Evolutionary conservation across 139 green algal species (phyloP).

Genomic region (Ulvella scutata): DNA sequence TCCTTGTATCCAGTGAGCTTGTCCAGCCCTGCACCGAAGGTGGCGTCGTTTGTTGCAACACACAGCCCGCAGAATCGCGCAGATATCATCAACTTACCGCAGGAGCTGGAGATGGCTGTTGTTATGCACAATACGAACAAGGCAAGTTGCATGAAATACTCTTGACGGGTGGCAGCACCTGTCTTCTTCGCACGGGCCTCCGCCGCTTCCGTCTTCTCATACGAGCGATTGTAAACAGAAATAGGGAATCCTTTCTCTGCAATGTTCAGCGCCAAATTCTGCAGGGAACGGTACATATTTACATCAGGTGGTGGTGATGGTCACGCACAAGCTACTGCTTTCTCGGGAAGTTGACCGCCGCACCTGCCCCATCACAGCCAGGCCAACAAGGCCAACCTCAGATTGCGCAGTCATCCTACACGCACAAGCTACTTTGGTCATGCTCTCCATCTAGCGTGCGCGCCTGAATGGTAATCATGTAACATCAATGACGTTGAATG

Average conservation of each 20-base stretch:
- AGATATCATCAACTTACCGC: no score
- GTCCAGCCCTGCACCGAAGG: conserved; percentile 49
- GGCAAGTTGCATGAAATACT: no score
- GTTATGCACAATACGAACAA: no score
- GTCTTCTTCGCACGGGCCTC: conserved; percentile 85
- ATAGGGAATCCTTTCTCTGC: conserved; percentile 96
- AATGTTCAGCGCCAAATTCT: conserved; percentile 98
- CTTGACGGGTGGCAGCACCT: no score
- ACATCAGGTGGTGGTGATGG: background rate
- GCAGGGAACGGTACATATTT: conserved; percentile 8
- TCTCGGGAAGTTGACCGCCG: background rate
- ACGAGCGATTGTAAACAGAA: conserved; percentile 88
- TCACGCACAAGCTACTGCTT: background rate
- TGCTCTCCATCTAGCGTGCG: no score
- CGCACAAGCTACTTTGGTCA: no score
- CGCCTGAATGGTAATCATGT: no score
- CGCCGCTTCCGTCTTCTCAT: conserved; percentile 85
- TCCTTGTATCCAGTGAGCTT: conserved; percentile 81
- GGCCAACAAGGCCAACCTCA: conserved; percentile 79
- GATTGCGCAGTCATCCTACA: conserved; percentile 10
- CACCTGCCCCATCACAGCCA: conserved; percentile 99
- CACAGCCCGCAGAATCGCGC: no score
- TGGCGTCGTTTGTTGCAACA: no score
- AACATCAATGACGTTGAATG: no score
- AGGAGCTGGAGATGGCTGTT: no score